Conservation (phyloP, 371 early-diverging fungal genomes). For the Lichtheimia ornata region DNA sequence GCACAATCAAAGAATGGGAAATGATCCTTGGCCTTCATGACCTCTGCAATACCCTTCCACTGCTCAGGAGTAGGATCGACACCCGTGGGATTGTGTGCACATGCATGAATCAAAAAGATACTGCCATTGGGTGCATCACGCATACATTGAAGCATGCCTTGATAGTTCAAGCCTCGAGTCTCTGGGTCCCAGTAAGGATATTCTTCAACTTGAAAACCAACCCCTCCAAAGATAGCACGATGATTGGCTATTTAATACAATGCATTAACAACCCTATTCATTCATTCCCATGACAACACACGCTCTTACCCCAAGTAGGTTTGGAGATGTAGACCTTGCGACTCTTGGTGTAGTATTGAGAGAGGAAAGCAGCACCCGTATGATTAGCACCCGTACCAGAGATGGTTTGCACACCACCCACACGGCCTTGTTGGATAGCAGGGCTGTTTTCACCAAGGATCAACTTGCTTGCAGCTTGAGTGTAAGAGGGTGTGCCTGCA, state of each 20-base stretch:
- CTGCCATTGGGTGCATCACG: slow-evolving; percentile 78
- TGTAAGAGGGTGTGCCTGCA: slow-evolving; percentile 78
- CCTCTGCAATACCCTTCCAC: slow-evolving; percentile 88
- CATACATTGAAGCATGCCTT: slow-evolving; percentile 71
- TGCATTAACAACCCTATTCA: neutral
- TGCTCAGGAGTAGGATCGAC: slow-evolving; percentile 92
- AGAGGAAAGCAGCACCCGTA: slow-evolving; percentile 83
- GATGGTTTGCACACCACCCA: slow-evolving; percentile 83
- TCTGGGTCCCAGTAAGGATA: slow-evolving; percentile 89
- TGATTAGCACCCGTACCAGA: slow-evolving; percentile 96
- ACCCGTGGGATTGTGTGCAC: slow-evolving; percentile 87
- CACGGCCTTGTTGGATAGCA: slow-evolving; percentile 76
- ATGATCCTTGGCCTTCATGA: slow-evolving; percentile 71
- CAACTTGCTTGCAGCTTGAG: slow-evolving; percentile 74
- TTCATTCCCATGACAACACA: neutral
- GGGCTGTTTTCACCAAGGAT: slow-evolving; percentile 83
- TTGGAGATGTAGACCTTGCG: slow-evolving; percentile 82
- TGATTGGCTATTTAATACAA: slow-evolving; percentile 82
- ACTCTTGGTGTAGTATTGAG: slow-evolving; percentile 67
- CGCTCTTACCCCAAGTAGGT: slow-evolving; percentile 92
- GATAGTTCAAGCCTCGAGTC: slow-evolving; percentile 78
- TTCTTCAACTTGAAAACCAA: slow-evolving; percentile 79
- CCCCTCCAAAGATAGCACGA: slow-evolving; percentile 81
- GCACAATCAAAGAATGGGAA: slow-evolving; percentile 97
- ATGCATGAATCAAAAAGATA: slow-evolving; percentile 57